Base-by-base conservation (phyloP, 1,284 basidiomycete genomes). In the Melampsora americana region DNA sequence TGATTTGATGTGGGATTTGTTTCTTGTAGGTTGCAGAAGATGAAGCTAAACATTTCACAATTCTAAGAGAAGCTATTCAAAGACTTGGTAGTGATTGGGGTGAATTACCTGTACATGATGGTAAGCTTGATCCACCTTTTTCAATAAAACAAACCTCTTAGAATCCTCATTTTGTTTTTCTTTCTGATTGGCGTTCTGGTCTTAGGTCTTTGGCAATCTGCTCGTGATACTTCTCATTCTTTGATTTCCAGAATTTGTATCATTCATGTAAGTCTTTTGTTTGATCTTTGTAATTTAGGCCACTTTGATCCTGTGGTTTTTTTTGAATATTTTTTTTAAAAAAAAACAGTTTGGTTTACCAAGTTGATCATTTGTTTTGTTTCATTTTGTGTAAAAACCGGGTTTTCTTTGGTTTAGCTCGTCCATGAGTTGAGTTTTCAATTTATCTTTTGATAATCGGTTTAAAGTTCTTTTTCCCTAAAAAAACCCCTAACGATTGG, bases 81-180 rank as follows among this genome's bases (percentile, higher is more conserved):
- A 80, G 80, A 77, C 77, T 82, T 78, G 82, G 80, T 53, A 79
- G 79, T 71, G 79, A 80, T 71, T 83, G 82, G 78, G 82, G 82
- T 65, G 80, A 81, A 6, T 66, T 83, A 26, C 80, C 81, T 2
- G 80, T 83, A 20, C 82, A 83, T 66, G 80, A 82, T 66, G 82
- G 82, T 23, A 60, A 16, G 64, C 44, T 42, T 42, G n/a, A n/a
- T n/a, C n/a, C n/a, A n/a, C n/a, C n/a, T n/a, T n/a, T n/a, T n/a
- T n/a, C n/a, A n/a, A n/a, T n/a, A n/a, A n/a, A n/a, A n/a, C n/a
- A n/a, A n/a, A n/a, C n/a, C n/a, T n/a, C n/a, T n/a, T n/a, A n/a
- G n/a, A n/a, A n/a, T n/a, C n/a, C n/a, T n/a, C n/a, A n/a, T n/a
- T 12, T 42, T 12, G 3, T 30, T 32, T 26, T 23, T 16, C 6